Conservation (phyloP, 495 filamentous ascomycete species). For the Penicillium fimorum region DNA sequence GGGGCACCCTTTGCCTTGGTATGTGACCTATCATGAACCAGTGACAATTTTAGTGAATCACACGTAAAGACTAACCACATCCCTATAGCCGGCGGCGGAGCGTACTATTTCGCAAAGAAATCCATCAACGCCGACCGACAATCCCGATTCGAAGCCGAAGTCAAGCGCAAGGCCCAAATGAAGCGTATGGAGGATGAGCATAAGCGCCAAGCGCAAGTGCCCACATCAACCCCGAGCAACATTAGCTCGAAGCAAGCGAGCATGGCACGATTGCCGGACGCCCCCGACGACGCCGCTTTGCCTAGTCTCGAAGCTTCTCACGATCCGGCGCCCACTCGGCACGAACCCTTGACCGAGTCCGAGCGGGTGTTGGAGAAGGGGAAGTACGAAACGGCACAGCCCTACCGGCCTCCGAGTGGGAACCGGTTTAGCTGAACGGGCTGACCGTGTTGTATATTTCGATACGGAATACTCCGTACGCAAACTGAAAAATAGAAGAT, state of each 20-base stretch:
- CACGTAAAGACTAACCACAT: not conserved
- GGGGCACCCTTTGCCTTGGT: conserved; percentile 83
- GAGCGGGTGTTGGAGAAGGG: conserved; percentile 74
- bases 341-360: conserved; percentile 71
- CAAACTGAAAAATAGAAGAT: not conserved
- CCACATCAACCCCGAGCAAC: conserved; percentile 25
- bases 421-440: conserved; percentile 70
- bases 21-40: conserved; percentile 15
- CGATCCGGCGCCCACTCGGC: conserved; percentile 85
- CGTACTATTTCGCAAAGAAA: conserved; percentile 95
- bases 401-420: conserved; percentile 72
- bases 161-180: conserved; percentile 60
- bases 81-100: conserved; percentile 72
- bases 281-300: conserved; percentile 59
- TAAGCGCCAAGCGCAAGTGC: conserved; percentile 30
- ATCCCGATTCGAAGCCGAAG: conserved; percentile 64
- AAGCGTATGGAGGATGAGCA: conserved; percentile 57
- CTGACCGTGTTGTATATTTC: conserved; percentile 19
- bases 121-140: conserved; percentile 87
- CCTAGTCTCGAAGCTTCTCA: conserved; percentile 75
- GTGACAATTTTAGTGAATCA: not conserved
- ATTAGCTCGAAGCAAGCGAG: conserved; percentile 38
- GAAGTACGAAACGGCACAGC: conserved; percentile 80
- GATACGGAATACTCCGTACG: not conserved
- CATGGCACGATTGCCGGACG: conserved; percentile 35